phyloP scores from a whole-genome alignment of 2,329 filamentous ascomycete species.

The Bipolaris sorokiniana region DNA sequence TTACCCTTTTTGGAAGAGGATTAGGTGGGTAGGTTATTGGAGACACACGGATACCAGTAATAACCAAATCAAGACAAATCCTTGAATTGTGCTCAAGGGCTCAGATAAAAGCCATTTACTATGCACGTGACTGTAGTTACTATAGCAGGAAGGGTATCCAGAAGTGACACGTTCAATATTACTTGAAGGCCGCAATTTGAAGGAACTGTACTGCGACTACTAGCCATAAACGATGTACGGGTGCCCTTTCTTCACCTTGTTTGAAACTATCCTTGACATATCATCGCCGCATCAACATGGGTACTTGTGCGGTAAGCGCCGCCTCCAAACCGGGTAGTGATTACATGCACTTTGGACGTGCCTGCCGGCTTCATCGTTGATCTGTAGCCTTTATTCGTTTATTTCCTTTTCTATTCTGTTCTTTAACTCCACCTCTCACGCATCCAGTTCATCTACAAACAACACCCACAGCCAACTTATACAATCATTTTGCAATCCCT shows the following conservation, averaged over 20 bases:
- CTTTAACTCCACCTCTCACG: neutral
- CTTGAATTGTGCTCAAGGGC: too few species aligned
- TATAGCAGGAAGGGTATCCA: too few species aligned
- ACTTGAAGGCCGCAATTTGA: too few species aligned
- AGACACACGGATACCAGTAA: too few species aligned
- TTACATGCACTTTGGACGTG: neutral
- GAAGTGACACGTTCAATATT: too few species aligned
- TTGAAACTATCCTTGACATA: neutral
- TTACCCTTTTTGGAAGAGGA: too few species aligned
- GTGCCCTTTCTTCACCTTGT: neutral
- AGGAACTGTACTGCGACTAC: too few species aligned
- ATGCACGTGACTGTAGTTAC: too few species aligned
- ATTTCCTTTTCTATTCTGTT: neutral
- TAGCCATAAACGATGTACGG: neutral
- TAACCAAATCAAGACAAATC: too few species aligned
- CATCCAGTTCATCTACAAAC: constrained; percentile 1
- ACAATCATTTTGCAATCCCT: constrained; percentile 1
- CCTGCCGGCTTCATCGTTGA: neutral
- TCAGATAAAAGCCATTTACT: too few species aligned
- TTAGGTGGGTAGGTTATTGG: too few species aligned
- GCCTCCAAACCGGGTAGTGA: neutral
- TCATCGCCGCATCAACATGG: neutral
- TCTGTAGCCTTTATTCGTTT: neutral
- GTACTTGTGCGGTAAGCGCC: neutral
- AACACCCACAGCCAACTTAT: constrained; percentile 1